These are phyloP conservation scores for Yarrowia porcina DNA, from an alignment of 805 yeast genomes.

Conservation along the genomic window DNA sequence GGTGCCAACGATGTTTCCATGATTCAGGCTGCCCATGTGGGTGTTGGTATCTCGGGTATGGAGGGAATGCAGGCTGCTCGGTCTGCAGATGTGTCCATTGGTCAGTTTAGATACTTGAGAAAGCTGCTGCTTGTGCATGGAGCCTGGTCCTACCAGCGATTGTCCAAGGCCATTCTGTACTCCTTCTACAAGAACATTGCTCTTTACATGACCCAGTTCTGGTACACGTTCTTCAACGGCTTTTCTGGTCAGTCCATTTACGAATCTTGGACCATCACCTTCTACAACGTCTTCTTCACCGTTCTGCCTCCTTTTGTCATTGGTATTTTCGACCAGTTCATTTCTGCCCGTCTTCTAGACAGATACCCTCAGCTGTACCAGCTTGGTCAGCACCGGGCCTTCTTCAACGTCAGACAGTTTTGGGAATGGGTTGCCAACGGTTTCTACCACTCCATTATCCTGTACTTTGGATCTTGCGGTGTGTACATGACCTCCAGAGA, in stretches of 20 bases:
- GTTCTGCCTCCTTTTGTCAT: constrained; percentile 93
- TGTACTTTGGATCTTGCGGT: constrained; percentile 67
- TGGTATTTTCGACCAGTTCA: constrained; percentile 96
- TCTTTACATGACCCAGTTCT: constrained; percentile 94
- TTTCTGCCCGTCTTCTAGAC: constrained; percentile 81
- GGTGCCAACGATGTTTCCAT: constrained; percentile 99
- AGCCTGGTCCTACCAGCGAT: constrained; percentile 94
- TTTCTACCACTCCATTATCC: constrained; percentile 85
- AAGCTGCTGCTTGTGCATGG: constrained; percentile 91
- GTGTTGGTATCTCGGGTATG: constrained; percentile 98
- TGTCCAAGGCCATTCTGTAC: constrained; percentile 86
- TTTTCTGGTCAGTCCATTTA: constrained; percentile 93
- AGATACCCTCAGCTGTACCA: constrained; percentile 91
- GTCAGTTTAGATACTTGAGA: constrained; percentile 84
- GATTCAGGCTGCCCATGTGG: constrained; percentile 99
- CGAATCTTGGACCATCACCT: constrained; percentile 97
- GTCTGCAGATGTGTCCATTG: constrained; percentile 95
- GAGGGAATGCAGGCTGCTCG: constrained; percentile 99
- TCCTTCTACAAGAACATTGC: constrained; percentile 96
- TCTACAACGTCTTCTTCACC: constrained; percentile 90
- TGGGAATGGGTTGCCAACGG: constrained; percentile 99
- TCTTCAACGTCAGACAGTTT: constrained; percentile 85
- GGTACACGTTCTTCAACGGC: constrained; percentile 92
- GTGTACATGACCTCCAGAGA: constrained; percentile 68
- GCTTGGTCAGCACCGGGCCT: constrained; percentile 82